A percentile compares a stretch with the other conserved stretches of the same genome.
Conservation (phyloP, 2,329 filamentous ascomycete species). For the Hansfordia pulvinata region DNA sequence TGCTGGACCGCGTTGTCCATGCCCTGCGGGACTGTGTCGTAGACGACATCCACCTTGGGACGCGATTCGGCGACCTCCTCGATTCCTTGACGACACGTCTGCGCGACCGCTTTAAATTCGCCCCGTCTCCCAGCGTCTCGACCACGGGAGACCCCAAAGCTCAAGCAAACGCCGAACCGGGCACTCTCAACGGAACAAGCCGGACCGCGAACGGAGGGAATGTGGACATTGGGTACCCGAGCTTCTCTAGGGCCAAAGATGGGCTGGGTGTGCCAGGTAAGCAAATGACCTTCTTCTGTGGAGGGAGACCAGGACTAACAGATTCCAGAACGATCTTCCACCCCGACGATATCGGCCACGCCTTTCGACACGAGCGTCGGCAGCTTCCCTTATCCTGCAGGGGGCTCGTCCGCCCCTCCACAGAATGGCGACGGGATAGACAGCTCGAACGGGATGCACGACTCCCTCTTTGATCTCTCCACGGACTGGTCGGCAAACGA, state of each 20-base stretch:
- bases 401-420: slow-evolving; percentile 30
- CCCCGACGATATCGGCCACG: slow-evolving; percentile 45
- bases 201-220: slow-evolving; percentile 16
- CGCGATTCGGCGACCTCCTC: slow-evolving; percentile 71
- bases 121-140: slow-evolving; percentile 29
- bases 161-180: slow-evolving; percentile 17
- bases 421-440: slow-evolving; percentile 15
- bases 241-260: slow-evolving; percentile 12
- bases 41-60: slow-evolving; percentile 76
- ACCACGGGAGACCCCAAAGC: slow-evolving; percentile 26
- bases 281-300: too few relatives aligned
- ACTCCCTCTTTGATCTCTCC: slow-evolving; percentile 29
- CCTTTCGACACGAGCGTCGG: slow-evolving; percentile 44
- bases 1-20: slow-evolving; percentile 63
- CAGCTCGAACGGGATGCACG: slow-evolving; percentile 13
- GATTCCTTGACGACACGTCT: slow-evolving; percentile 64
- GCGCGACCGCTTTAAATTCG: slow-evolving; percentile 61
- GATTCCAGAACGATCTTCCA: slow-evolving; percentile 22
- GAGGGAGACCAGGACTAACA: slow-evolving; percentile 3
- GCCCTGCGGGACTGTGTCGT: slow-evolving; percentile 68
- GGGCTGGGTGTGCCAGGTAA: slow-evolving; percentile 14
- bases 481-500: slow-evolving; percentile 39
- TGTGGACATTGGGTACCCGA: slow-evolving; percentile 11
- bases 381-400: slow-evolving; percentile 37
- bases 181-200: slow-evolving; percentile 10